Percentiles rank a stretch among this genome's conserved stretches.
Conservation (phyloP, 1,284 basidiomycete genomes). For the Rhodotorula sp. region DNA sequence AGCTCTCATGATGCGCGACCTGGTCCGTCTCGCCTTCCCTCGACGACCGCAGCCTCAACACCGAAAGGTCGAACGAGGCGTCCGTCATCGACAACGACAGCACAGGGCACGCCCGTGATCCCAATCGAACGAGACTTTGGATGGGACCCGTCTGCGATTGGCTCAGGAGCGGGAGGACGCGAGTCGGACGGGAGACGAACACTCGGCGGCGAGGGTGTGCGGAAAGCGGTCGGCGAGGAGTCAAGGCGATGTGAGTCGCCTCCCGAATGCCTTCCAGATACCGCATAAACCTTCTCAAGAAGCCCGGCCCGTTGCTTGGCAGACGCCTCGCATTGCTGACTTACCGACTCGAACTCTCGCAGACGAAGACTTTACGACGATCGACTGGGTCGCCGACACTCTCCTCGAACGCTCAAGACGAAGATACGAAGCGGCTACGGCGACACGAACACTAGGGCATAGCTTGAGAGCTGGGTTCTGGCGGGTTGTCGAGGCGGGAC, state of each 20-base stretch:
- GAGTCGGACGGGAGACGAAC: background rate
- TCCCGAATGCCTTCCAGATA: too few relatives aligned
- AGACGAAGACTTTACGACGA: conserved; percentile 71
- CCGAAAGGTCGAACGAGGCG: background rate
- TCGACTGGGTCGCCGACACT: conserved; percentile 93
- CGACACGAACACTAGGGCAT: conserved; percentile 56
- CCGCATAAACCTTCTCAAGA: too few relatives aligned
- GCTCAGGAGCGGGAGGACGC: background rate
- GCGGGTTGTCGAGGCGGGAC: conserved; percentile 60
- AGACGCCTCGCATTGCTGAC: too few relatives aligned
- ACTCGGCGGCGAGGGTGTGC: background rate
- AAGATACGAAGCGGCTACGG: conserved; percentile 58
- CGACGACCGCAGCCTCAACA: too few relatives aligned
- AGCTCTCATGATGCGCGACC: too few relatives aligned
- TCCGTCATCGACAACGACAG: background rate
- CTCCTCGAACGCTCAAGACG: conserved; percentile 77
- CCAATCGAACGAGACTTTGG: conserved; percentile 19
- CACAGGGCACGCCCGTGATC: conserved; percentile 7
- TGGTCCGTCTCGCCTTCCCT: background rate
- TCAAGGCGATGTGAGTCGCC: conserved; percentile 12
- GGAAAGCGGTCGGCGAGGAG: conserved; percentile 13
- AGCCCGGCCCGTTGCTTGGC: background rate
- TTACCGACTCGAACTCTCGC: background rate
- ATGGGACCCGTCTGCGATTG: background rate
- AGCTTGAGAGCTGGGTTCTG: conserved; percentile 59